These are phyloP conservation scores for Anisogramma anomala DNA, from an alignment of 2,329 filamentous ascomycete genomes.

Conservation along the genomic window DNA sequence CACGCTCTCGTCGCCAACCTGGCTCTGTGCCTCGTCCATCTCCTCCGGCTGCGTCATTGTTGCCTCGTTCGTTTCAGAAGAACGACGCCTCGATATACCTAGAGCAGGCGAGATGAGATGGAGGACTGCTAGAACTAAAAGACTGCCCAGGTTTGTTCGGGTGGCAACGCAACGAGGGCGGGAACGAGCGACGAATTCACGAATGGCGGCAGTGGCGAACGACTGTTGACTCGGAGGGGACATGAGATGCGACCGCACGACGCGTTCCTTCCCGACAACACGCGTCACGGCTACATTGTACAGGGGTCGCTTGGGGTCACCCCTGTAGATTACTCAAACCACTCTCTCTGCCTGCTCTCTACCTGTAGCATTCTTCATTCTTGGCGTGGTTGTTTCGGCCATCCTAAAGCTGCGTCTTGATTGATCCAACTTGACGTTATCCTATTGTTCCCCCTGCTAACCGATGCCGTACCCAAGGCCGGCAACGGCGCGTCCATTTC, in stretches of 20 bases:
- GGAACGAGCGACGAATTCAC: too few species aligned
- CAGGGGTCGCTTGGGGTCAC: too few species aligned
- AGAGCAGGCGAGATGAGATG: background rate
- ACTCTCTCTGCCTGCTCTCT: too few species aligned
- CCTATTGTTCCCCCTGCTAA: background rate
- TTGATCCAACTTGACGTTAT: background rate
- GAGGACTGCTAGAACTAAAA: background rate
- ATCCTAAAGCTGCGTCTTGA: background rate
- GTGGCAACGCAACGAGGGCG: too few species aligned
- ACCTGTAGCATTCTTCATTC: background rate
- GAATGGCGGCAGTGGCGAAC: too few species aligned
- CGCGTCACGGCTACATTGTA: too few species aligned
- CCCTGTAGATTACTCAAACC: too few species aligned
- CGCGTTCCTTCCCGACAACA: too few species aligned
- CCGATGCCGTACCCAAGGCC: constrained; percentile 10
- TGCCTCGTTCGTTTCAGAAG: background rate
- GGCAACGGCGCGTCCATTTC: constrained; percentile 22
- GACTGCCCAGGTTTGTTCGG: too few species aligned
- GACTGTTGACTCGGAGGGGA: too few species aligned
- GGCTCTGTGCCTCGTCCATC: constrained; percentile 52
- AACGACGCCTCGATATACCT: background rate
- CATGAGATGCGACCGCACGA: too few species aligned
- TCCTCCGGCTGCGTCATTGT: constrained; percentile 43
- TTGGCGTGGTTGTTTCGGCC: background rate
- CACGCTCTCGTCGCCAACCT: constrained; percentile 53